Conservation (phyloP, 2,329 filamentous ascomycete species). For the Colletotrichum spaethianum region DNA sequence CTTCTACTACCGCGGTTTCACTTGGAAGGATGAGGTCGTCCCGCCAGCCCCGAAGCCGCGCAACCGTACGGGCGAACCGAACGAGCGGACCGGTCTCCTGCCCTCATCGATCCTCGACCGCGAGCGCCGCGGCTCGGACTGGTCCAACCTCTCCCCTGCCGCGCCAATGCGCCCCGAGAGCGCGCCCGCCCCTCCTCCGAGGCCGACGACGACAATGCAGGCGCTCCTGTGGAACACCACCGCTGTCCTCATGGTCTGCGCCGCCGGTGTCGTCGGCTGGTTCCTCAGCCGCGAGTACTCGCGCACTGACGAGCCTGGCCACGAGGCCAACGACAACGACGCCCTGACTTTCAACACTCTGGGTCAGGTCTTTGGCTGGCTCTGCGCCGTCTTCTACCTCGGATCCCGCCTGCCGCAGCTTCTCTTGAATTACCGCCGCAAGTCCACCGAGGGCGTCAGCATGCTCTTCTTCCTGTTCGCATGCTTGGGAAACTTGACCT, state of each 20-base stretch:
- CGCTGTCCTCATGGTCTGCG: conserved; percentile 85
- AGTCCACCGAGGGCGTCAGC: conserved; percentile 93
- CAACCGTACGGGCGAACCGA: conserved; percentile 54
- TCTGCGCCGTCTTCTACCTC: conserved; percentile 91
- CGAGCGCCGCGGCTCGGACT: conserved; percentile 67
- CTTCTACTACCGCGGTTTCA: conserved; percentile 95
- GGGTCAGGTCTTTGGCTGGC: conserved; percentile 93
- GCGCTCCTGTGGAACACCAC: conserved; percentile 79
- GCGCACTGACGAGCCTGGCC: conserved; percentile 52
- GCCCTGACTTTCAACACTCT: conserved; percentile 78
- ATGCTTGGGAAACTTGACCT: conserved; percentile 94
- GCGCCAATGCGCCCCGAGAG: conserved; percentile 77
- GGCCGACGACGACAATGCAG: conserved; percentile 67
- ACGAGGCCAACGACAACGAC: conserved; percentile 59
- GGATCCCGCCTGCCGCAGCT: conserved; percentile 92
- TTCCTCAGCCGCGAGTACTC: conserved; percentile 74
- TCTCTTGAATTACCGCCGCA: conserved; percentile 90
- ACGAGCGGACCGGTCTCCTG: conserved; percentile 69
- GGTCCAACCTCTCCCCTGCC: conserved; percentile 81
- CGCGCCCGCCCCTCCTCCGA: conserved; percentile 59
- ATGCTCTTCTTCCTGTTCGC: conserved; percentile 98
- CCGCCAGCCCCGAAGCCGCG: conserved; percentile 57
- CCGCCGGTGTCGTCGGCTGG: conserved; percentile 89
- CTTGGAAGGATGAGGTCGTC: conserved; percentile 69
- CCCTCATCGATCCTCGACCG: conserved; percentile 44